These are phyloP conservation scores for Teratosphaeria nubilosa DNA, from an alignment of 2,329 filamentous ascomycete genomes.

Conservation along the genomic window DNA sequence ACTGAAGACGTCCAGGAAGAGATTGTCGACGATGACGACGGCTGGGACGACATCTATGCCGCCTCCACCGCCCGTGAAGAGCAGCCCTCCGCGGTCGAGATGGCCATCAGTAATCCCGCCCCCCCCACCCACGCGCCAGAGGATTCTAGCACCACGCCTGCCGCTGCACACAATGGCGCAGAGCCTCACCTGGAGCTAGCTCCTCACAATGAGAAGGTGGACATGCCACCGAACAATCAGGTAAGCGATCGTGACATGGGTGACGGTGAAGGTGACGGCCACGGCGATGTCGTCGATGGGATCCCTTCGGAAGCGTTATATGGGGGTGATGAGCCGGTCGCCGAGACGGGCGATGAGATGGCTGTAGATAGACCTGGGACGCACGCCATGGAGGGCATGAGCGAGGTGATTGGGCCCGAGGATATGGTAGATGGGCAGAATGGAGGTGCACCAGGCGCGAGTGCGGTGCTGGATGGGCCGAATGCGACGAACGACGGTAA, in stretches of 20 bases:
- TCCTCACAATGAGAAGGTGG: neutral
- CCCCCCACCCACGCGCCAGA: neutral
- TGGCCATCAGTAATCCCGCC: neutral
- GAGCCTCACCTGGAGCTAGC: neutral
- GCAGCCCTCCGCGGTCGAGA: neutral
- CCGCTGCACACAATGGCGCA: neutral
- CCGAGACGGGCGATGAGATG: neutral
- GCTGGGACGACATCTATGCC: conserved; percentile 25
- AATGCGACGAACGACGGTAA: neutral
- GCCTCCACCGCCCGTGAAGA: neutral
- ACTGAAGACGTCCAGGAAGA: conserved; percentile 20
- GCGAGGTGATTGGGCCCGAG: neutral
- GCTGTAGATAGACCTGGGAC: neutral
- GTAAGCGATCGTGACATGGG: neutral
- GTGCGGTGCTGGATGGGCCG: neutral
- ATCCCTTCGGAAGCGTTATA: neutral
- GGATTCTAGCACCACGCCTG: neutral
- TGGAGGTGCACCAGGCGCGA: neutral
- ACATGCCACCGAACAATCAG: neutral
- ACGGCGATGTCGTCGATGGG: neutral
- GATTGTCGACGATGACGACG: conserved; percentile 20
- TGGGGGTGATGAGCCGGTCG: neutral
- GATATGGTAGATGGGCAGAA: neutral
- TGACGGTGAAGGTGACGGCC: neutral
- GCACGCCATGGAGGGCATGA: neutral